Percentiles rank a stretch among this genome's conserved stretches.
phyloP scores from a whole-genome alignment of 805 yeast species.

The Yarrowia divulgata region DNA sequence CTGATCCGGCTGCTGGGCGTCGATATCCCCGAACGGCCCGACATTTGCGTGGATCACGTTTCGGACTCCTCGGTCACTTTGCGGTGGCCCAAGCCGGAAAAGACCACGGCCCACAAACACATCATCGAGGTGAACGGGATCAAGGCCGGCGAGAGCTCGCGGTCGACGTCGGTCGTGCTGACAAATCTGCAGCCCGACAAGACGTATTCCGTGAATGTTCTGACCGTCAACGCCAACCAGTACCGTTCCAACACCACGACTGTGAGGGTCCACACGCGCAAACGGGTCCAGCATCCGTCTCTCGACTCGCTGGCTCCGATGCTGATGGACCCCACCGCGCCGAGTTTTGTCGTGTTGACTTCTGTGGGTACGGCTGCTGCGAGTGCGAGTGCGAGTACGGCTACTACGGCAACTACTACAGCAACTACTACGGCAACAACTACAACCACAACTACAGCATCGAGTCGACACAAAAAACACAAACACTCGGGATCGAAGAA shows the following conservation, averaged over 20 bases:
- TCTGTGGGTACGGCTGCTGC: background rate
- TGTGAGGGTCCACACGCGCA: slow-evolving; percentile 47
- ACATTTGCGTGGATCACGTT: slow-evolving; percentile 48
- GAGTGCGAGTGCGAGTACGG: background rate
- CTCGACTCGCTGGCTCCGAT: slow-evolving; percentile 44
- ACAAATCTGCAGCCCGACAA: slow-evolving; percentile 49
- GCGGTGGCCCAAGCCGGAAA: slow-evolving; percentile 51
- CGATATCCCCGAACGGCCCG: slow-evolving; percentile 51
- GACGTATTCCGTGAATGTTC: slow-evolving; percentile 49
- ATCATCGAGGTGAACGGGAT: slow-evolving; percentile 50
- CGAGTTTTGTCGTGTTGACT: background rate
- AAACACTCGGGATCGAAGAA: slow-evolving; percentile 40
- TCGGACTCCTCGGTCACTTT: slow-evolving; percentile 47
- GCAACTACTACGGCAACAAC: background rate
- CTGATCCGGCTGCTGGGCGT: slow-evolving; percentile 50
- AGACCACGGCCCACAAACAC: slow-evolving; percentile 47
- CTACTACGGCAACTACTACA: background rate
- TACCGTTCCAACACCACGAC: slow-evolving; percentile 46
- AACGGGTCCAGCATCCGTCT: slow-evolving; percentile 44
- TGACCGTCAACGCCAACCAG: slow-evolving; percentile 48
- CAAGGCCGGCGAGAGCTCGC: slow-evolving; percentile 50
- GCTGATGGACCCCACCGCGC: background rate
- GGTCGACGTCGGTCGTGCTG: slow-evolving; percentile 48
- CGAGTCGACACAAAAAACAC: slow-evolving; percentile 27
- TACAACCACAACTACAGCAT: background rate